phyloP scores from a whole-genome alignment of 2,329 filamentous ascomycete species.

The Fusarium anguioides region DNA sequence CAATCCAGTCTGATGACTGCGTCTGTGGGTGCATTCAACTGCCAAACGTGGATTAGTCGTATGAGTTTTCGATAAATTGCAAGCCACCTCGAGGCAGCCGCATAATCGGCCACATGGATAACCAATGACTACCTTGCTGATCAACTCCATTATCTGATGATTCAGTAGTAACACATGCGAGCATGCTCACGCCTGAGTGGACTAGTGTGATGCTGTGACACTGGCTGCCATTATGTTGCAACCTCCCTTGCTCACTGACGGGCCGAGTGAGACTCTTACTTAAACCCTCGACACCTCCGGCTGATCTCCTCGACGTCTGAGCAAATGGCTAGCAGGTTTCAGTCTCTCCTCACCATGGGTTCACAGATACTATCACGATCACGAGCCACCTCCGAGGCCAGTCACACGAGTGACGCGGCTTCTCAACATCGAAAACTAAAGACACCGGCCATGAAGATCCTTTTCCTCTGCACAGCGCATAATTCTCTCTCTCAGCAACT shows the following conservation, averaged over 20 bases:
- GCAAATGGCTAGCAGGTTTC: not conserved
- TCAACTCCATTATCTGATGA: not conserved
- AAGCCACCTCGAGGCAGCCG: not conserved
- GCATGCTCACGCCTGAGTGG: not conserved
- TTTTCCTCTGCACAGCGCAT: slow-evolving; percentile 33
- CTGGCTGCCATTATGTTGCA: not conserved
- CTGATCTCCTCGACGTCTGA: no score
- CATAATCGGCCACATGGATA: not conserved
- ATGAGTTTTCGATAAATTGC: not conserved
- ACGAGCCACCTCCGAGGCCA: not conserved
- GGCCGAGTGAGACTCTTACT: not conserved
- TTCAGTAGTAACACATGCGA: not conserved
- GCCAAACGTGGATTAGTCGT: not conserved
- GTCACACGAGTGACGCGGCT: not conserved
- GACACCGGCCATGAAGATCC: slow-evolving; percentile 24
- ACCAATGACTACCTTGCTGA: not conserved
- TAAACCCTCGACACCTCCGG: not conserved
- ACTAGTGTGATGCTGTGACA: not conserved
- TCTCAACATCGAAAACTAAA: not conserved
- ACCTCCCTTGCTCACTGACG: not conserved
- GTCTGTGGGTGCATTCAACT: not conserved
- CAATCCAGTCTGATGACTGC: not conserved
- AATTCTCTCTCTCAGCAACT: slow-evolving; percentile 34
- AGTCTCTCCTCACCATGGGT: not conserved
- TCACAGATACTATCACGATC: not conserved